Evolutionary conservation across 2,329 filamentous ascomycete species (phyloP), one percentile per base, ranked within the genome.

Genomic region (Fulvia fulva): DNA sequence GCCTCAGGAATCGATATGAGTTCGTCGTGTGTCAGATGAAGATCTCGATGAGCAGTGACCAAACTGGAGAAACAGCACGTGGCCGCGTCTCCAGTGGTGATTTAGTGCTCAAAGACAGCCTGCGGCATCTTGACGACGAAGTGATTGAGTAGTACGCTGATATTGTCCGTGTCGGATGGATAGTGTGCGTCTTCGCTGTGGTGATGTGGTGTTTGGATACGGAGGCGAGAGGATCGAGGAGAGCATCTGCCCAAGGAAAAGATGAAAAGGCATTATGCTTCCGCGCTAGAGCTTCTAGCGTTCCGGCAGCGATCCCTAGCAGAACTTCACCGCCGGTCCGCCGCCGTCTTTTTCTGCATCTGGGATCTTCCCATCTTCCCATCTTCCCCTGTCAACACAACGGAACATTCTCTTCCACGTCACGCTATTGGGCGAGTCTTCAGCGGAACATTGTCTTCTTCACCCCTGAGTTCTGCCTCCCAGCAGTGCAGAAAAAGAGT

Each of bases 121-220:
- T 65, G 68, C 59, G 68, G 67, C 71, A 73, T 73, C 49, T 59
- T 71, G 64, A 70, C 66, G 70, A 71, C 70, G 69, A 70, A 68
- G 66, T 60, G 56, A 60, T 64, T 32, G 65, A 55, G 62, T 60
- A 58, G 58, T 52, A 52, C 44, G 58, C 46, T 61, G 32, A 37
- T 56, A 34, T 63, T 55, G 34, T 58, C 51, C 55, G 51, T 32
- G 30, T 37, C n/a, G 41, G 22, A 26, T 34, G 52, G 52, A 53
- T 59, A 47, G 57, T 49, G 59, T 52, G 64, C 64, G 65, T 66
- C 64, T 59, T 65, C 56, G 64, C 64, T 59, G 56, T 51, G 32
- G 51, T 28, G 30, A 34, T 44, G 53, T 21, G 37, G 44, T 51
- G 51, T 32, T 50, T 19, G 41, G 56, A 28, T 52, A 34, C 56